Base-by-base conservation (phyloP, 108 stramenopile species). In the Chaetoceros muelleri region DNA sequence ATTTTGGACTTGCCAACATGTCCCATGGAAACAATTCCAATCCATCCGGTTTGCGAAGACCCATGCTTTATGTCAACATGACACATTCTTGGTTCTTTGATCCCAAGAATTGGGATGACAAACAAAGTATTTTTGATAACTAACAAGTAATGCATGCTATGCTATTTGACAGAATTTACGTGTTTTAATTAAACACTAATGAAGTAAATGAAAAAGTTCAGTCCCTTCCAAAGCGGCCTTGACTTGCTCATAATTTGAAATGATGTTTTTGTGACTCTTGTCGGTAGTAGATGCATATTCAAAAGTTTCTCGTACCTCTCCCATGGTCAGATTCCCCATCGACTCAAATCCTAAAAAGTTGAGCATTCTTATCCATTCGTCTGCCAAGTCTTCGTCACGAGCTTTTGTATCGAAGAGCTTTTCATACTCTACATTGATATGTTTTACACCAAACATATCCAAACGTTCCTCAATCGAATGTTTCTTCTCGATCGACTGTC, bases 51-150 rank as follows among this genome's bases (percentile, higher is more conserved):
- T 58, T 66, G 19, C 68, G 79, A 21, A 70, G 89, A 34, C 84
- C 84, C 13, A 54, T 94, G 54, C 66, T 88, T 30, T 94, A 94
- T 62, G 63, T 74, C 55, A 94, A 90, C 60, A 70, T 77, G 29
- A 79, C 82, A 10, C 78, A 84, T 45, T 49, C 60, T 21, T 94
- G 87, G 89, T 94, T 89, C 60, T 78, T 81, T 46, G 93, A 94
- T 71, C 84, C 87, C 8, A 94, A 89, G 57, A 87, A 87, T 58
- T 87, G 81, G 81, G 71, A 87, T 53, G 56, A 83, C 26, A 45
- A 63, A 13, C 52, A 59, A 29, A 28, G 51, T 10, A 74, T 83
- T 10, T 83, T 83, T 58, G 62, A 61, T n/a, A n/a, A n/a, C n/a
- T n/a, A n/a, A n/a, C n/a, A n/a, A n/a, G n/a, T n/a, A n/a, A n/a